Base-by-base conservation (phyloP, 2,329 filamentous ascomycete species). In the Chrysoporthe austroafricana region DNA sequence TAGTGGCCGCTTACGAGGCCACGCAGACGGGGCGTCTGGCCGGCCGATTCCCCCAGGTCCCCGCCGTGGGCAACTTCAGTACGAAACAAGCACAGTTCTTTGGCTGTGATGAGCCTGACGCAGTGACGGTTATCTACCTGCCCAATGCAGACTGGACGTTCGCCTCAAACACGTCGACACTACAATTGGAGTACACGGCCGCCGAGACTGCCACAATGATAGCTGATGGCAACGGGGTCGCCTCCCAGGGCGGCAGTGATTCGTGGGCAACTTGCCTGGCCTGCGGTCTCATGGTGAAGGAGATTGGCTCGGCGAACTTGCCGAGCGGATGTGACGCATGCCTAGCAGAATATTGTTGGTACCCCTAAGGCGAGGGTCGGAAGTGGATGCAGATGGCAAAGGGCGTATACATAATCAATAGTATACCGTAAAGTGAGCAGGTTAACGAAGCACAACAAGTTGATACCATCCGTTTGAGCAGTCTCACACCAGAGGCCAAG, bases 11-110 rank as follows among this genome's bases (percentile, higher is more conserved):
- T 4, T 74, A 73, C 48, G 63, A 70, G 4, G 64, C 67, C 44
- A 59, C 64, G 1, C 58, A 63, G 46, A 62, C 64, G 0, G 68
- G 68, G 13, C 68, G 69, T 9, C 65, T 74, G 13, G 71, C 80
- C 1, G 74, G 74, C 0, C 78, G 77, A 21, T 83, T 85, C 79
- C 83, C 83, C 0, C 75, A 73, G 58, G 80, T 85, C 54, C 83
- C 83, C 0, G 67, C 70, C 2, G 67, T 73, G 9, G 73, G 72
- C 1, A 72, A 72, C 0, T 78, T 77, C 7, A 78, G 82, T 67
- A 71, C 81, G 26, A 70, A 75, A 0, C 69, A 79, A 16, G 81
- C 68, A 26, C 68, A 69, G 18, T 69, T 85, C 72, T 84, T 84
- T 66, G 82, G 82, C 18, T 84, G 82, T 66, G 73, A 81, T 61